A percentile compares a stretch with the other conserved stretches of the same genome.
Conservation (phyloP, 176 grass and related monocot genomes). For the Rhynchospora tenuis region DNA sequence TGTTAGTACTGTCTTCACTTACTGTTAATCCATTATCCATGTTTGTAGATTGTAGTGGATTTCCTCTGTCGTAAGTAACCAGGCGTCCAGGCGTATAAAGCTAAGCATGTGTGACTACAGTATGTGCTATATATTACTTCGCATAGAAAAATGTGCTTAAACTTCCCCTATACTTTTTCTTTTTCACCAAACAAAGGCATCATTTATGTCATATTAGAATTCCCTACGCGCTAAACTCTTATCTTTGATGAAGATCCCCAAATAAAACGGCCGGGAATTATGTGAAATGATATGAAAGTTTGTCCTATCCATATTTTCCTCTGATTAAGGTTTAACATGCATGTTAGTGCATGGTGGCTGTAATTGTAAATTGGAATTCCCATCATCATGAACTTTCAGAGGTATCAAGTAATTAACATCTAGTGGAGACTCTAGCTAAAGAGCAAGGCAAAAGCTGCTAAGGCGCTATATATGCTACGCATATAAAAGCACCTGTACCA, state of each 20-base stretch:
- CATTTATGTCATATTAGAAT: neutral
- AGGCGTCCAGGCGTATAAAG: too few relatives aligned
- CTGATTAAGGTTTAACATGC: too few relatives aligned
- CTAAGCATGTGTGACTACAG: slow-evolving; percentile 9
- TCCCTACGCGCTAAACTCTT: neutral
- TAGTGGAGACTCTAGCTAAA: neutral
- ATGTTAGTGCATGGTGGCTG: too few relatives aligned
- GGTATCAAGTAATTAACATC: neutral
- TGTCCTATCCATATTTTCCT: too few relatives aligned
- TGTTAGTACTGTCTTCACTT: too few relatives aligned
- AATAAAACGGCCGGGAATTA: neutral
- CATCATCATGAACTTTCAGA: too few relatives aligned
- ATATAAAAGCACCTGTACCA: neutral
- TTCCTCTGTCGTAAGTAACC: too few relatives aligned
- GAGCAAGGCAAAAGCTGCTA: neutral
- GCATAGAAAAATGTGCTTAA: neutral
- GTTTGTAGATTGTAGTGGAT: too few relatives aligned
- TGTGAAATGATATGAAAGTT: too few relatives aligned
- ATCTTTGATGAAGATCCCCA: neutral
- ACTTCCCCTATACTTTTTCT: neutral
- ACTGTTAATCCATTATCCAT: too few relatives aligned
- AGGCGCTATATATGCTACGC: neutral
- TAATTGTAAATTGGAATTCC: too few relatives aligned
- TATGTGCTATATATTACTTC: neutral
- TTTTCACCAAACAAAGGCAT: neutral